Evolutionary conservation across 2,329 filamentous ascomycete species (phyloP).

Genomic region (Fusarium sp.): DNA sequence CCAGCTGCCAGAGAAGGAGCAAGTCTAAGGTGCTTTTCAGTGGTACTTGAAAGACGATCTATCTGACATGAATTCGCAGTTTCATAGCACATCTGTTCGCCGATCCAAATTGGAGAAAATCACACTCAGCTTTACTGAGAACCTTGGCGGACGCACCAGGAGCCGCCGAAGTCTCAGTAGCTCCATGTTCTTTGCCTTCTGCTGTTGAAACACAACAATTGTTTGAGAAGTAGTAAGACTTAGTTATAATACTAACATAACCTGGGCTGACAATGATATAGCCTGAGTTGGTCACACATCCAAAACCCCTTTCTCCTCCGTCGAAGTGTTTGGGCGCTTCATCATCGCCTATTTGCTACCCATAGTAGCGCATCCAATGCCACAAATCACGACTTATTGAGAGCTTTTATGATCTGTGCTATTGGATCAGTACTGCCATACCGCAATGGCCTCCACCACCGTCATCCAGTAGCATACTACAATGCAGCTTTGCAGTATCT

Average conservation of each 20-base stretch:
- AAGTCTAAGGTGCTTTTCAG: conserved; percentile 13
- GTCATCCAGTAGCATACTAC: conserved; percentile 37
- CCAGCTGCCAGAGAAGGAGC: conserved; percentile 18
- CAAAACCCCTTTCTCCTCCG: conserved; percentile 26
- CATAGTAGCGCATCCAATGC: rapidly evolving
- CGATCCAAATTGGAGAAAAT: conserved; percentile 24
- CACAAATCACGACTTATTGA: conserved; percentile 13
- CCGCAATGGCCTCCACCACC: conserved; percentile 13
- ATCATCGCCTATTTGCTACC: conserved; percentile 13
- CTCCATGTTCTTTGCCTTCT: conserved; percentile 5
- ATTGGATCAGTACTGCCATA: conserved; percentile 25
- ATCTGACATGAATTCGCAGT: conserved; percentile 1
- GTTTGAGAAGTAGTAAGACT: conserved; percentile 35
- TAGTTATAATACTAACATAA: no score
- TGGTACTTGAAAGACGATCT: no score
- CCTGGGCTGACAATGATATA: background rate
- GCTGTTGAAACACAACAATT: conserved; percentile 5
- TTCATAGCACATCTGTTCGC: conserved; percentile 28
- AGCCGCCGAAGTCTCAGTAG: conserved; percentile 7
- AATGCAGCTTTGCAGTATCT: conserved; percentile 31
- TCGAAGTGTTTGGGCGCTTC: conserved; percentile 20
- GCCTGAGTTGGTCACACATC: conserved; percentile 32
- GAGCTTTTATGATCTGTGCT: conserved; percentile 41
- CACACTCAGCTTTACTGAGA: conserved; percentile 10
- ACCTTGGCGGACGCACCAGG: conserved; percentile 22